Conservation (phyloP, 306 rosid genomes). For the Quillaja saponaria region DNA sequence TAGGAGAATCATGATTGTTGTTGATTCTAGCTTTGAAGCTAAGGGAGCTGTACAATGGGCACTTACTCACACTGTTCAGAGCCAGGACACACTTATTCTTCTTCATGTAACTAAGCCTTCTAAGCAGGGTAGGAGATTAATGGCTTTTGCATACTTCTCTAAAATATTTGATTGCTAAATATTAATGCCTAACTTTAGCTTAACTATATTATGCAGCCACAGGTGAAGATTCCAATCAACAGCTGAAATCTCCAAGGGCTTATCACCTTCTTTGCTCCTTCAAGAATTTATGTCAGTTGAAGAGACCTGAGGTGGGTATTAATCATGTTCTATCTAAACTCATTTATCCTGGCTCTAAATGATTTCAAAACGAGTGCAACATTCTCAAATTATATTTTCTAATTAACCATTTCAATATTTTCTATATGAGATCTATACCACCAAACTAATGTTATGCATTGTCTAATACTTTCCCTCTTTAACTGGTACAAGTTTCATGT, state of each 20-base stretch:
- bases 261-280: constrained; percentile 65
- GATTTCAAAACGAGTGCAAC: not conserved
- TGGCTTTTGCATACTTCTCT: constrained; percentile 1
- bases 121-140: constrained; percentile 53
- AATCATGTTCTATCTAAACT: not conserved
- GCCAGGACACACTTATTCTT: constrained; percentile 68
- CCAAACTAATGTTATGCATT: no score
- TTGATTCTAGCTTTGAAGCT: constrained; percentile 88
- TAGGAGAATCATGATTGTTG: constrained; percentile 85
- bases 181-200: not conserved
- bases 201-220: constrained; percentile 28
- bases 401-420: not conserved
- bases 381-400: not conserved
- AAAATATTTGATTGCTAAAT: not conserved
- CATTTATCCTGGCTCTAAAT: not conserved
- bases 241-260: constrained; percentile 58
- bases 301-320: constrained; percentile 78
- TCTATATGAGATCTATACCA: not conserved
- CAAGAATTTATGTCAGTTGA: constrained; percentile 58
- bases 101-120: constrained; percentile 72
- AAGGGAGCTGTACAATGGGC: constrained; percentile 91
- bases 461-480: no score
- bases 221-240: constrained; percentile 51
- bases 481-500: no score
- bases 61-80: constrained; percentile 79